Conservation (phyloP, 805 yeast genomes). For the Metschnikowia similis region DNA sequence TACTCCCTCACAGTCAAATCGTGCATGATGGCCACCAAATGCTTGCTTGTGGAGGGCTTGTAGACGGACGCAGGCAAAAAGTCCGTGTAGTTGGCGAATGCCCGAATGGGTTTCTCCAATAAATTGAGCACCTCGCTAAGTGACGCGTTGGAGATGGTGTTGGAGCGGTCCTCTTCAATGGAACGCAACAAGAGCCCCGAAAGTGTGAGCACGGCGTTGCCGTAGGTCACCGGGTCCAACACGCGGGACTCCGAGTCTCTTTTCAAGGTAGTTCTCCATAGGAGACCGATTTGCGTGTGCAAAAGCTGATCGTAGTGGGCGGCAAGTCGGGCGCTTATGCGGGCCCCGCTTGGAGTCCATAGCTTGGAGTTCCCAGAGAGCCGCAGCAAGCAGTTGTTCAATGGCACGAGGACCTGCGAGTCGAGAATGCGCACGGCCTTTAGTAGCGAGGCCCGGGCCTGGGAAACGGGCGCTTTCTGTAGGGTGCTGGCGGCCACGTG, state of each 20-base stretch:
- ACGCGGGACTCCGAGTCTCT: constrained; percentile 60
- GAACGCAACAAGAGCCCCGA: constrained; percentile 57
- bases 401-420: not conserved
- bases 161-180: constrained; percentile 58
- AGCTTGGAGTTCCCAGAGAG: not conserved
- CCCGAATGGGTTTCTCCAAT: constrained; percentile 54
- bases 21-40: constrained; percentile 52
- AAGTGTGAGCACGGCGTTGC: constrained; percentile 60
- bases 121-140: constrained; percentile 57
- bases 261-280: constrained; percentile 36
- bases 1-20: constrained; percentile 63
- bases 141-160: constrained; percentile 46
- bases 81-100: constrained; percentile 35
- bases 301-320: constrained; percentile 25
- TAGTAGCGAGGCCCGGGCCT: not conserved
- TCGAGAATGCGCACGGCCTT: not conserved
- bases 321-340: not conserved
- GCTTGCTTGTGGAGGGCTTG: constrained; percentile 24
- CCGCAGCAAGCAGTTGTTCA: not conserved
- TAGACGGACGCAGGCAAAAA: constrained; percentile 43
- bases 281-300: constrained; percentile 29
- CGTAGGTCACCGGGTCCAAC: constrained; percentile 53
- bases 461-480: not conserved
- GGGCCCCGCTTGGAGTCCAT: not conserved
- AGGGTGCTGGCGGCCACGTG: not conserved